A percentile compares a stretch with the other conserved stretches of the same genome.
Conservation (phyloP, 306 rosid genomes). For the Spatholobus suberectus region DNA sequence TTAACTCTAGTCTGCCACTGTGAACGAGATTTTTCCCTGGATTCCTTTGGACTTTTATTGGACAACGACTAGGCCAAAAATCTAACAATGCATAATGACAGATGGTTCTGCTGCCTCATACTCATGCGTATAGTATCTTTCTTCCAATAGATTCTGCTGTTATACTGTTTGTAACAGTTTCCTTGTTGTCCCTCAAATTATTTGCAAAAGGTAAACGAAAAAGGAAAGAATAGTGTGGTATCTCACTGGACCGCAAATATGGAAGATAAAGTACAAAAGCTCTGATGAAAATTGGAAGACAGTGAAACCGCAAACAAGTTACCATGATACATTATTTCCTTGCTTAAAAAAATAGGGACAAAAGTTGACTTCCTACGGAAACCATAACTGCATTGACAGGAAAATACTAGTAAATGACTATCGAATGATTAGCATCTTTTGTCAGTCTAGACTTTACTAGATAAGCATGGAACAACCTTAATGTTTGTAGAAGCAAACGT, state of each 20-base stretch:
- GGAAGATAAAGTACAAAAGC: slow-evolving; percentile 22
- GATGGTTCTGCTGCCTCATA: slow-evolving; percentile 28
- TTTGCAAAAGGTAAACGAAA: not conserved
- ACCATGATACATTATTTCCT: not conserved
- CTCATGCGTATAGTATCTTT: slow-evolving; percentile 9
- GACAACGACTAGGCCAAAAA: slow-evolving; percentile 40
- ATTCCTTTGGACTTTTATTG: slow-evolving; percentile 37
- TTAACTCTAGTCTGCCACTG: not conserved
- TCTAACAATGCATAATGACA: slow-evolving; percentile 33
- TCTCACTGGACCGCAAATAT: not conserved
- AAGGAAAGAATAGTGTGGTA: not conserved
- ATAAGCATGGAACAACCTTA: not conserved
- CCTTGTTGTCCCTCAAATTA: slow-evolving; percentile 6
- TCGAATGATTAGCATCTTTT: slow-evolving; percentile 7
- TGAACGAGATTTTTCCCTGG: slow-evolving; percentile 11
- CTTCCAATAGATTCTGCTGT: slow-evolving; percentile 3
- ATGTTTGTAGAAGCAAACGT: slow-evolving; percentile 1
- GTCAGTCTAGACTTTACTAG: not conserved
- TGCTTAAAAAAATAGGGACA: not conserved
- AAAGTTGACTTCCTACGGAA: not conserved
- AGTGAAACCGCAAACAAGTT: slow-evolving; percentile 4
- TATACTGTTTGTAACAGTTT: slow-evolving; percentile 27
- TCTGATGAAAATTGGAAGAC: slow-evolving; percentile 13
- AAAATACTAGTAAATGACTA: not conserved
- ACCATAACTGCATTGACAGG: not conserved